phyloP scores from a whole-genome alignment of 78 protist species.

The Monosiga brevicollis region DNA sequence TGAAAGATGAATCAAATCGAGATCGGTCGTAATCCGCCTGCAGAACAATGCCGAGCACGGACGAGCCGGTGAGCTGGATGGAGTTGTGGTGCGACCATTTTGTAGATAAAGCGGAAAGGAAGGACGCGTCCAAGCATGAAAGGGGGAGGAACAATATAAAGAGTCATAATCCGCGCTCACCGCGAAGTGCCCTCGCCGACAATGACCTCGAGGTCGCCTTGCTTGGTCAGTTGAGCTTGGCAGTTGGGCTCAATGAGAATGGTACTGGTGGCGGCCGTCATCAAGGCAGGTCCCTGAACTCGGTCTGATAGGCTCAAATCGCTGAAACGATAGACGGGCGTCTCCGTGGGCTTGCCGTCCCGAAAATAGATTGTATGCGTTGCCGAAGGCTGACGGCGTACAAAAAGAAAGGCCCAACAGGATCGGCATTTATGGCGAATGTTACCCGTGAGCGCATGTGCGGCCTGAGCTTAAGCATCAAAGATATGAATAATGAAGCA shows the following conservation, averaged over 20 bases:
- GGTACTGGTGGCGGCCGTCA: constrained; percentile 65
- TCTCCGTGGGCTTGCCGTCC: constrained; percentile 18
- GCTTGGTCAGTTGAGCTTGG: constrained; percentile 22
- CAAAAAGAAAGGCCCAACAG: not conserved
- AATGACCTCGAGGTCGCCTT: constrained; percentile 56
- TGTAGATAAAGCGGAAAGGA: too few relatives aligned
- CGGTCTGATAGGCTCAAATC: constrained; percentile 22
- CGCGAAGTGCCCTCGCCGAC: constrained; percentile 11
- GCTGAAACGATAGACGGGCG: constrained; percentile 34
- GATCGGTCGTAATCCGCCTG: not conserved
- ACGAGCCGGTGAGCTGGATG: too few relatives aligned
- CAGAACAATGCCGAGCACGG: too few relatives aligned
- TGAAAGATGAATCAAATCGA: constrained; percentile 64
- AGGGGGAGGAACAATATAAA: too few relatives aligned
- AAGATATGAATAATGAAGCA: too few relatives aligned
- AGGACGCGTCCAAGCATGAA: too few relatives aligned
- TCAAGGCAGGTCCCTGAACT: constrained; percentile 73
- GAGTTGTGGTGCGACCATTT: too few relatives aligned
- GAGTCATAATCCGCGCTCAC: too few relatives aligned
- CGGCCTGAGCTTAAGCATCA: too few relatives aligned
- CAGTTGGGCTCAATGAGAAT: constrained; percentile 69
- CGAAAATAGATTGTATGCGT: constrained; percentile 1
- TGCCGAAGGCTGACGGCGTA: not conserved
- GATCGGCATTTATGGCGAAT: too few relatives aligned
- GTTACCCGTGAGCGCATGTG: too few relatives aligned